A percentile compares a stretch with the other conserved stretches of the same genome.
Evolutionary conservation across 75 land plant species (phyloP).

Genomic region (Pinus taeda): DNA sequence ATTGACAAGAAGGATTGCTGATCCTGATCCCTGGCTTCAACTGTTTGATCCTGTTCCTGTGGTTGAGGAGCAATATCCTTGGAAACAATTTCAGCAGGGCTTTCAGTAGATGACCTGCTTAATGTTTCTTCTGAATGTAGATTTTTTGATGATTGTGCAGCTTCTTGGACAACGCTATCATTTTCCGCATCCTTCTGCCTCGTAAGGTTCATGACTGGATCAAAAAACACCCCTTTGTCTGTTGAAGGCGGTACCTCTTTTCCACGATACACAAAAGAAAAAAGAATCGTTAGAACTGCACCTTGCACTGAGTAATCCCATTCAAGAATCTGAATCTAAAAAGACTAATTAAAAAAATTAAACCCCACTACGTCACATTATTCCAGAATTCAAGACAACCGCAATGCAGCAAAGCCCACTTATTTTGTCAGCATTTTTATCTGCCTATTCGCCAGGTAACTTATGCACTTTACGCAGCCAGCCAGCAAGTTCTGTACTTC

Average conservation of each 20-base stretch:
- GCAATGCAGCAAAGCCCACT: too few relatives aligned
- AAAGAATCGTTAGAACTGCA: not conserved
- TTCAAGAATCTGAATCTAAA: not conserved
- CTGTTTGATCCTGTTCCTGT: slow-evolving; percentile 8
- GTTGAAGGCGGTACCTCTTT: slow-evolving; percentile 42
- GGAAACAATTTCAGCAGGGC: not conserved
- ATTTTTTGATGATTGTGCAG: slow-evolving; percentile 17
- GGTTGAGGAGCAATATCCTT: slow-evolving; percentile 1
- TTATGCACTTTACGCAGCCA: not conserved
- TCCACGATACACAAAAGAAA: slow-evolving; percentile 15
- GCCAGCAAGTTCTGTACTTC: not conserved
- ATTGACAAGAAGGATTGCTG: not conserved
- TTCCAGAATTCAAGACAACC: not conserved
- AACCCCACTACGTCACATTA: not conserved
- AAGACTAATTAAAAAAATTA: not conserved
- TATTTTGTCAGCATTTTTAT: not conserved
- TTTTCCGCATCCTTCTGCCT: slow-evolving; percentile 35
- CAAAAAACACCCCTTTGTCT: slow-evolving; percentile 41
- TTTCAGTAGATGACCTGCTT: slow-evolving; percentile 9
- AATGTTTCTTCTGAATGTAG: slow-evolving; percentile 16
- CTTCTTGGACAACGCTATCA: slow-evolving; percentile 19
- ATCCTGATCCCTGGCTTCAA: slow-evolving; percentile 9
- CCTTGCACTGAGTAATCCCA: not conserved
- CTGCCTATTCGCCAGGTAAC: not conserved
- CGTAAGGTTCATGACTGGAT: slow-evolving; percentile 55